Percentiles rank a stretch among this genome's conserved stretches.
Conservation (phyloP, 1,139 yeast species). For the Lodderomyces parapsilosis region DNA sequence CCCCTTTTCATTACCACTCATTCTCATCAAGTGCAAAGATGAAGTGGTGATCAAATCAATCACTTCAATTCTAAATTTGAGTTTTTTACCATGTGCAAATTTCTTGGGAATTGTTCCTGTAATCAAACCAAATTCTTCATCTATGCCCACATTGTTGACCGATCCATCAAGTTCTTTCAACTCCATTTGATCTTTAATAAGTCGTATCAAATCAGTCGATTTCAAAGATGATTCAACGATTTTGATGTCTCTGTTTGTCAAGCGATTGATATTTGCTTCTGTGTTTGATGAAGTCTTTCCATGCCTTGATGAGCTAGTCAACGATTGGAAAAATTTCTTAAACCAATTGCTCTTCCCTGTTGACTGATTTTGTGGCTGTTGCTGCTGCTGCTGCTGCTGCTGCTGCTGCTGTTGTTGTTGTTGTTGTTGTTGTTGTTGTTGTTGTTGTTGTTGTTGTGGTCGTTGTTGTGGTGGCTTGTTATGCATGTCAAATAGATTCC, state of each 20-base stretch:
- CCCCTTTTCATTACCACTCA: conserved; percentile 69
- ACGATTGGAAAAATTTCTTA: conserved; percentile 33
- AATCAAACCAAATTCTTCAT: conserved; percentile 44
- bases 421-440: conserved; percentile 9
- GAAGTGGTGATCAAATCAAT: conserved; percentile 43
- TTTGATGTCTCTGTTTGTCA: conserved; percentile 21
- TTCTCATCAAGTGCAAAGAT: conserved; percentile 52
- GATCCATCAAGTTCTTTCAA: conserved; percentile 54
- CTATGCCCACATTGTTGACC: conserved; percentile 39
- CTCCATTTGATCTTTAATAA: conserved; percentile 42
- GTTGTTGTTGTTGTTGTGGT: conserved; percentile 13
- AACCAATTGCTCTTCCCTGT: conserved; percentile 33
- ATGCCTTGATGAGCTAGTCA: conserved; percentile 14
- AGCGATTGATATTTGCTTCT: conserved; percentile 3
- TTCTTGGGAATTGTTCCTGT: conserved; percentile 50
- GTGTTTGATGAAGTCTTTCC: conserved; percentile 4
- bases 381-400: conserved; percentile 5
- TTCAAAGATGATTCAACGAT: conserved; percentile 35
- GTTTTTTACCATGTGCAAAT: conserved; percentile 47
- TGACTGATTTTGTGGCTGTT: conserved; percentile 13
- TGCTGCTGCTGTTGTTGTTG: too few relatives aligned
- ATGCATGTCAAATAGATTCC: conserved; percentile 4
- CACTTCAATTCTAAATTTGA: conserved; percentile 48
- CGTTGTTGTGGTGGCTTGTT: conserved; percentile 5
- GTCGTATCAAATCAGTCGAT: conserved; percentile 31